Conservation (phyloP, 495 filamentous ascomycete species). For the Aspergillus funiculosus region DNA sequence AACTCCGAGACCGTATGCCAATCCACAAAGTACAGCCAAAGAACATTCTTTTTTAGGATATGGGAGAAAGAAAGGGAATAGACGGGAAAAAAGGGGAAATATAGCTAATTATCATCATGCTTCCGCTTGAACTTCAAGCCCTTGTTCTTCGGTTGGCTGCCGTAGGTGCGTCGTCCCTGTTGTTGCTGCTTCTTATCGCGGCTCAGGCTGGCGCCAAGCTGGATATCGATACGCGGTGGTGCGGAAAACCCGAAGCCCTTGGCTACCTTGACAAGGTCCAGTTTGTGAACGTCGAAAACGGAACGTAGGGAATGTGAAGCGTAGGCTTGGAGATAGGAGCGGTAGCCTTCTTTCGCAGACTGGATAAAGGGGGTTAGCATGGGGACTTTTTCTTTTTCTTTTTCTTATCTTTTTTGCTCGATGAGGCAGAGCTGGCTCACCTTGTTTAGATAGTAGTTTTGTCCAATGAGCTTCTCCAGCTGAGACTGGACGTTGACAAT, state of each 20-base stretch:
- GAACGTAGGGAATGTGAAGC: constrained; percentile 83
- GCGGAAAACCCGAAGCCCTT: constrained; percentile 87
- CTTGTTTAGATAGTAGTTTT: constrained; percentile 97
- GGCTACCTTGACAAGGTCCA: constrained; percentile 89
- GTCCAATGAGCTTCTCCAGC: constrained; percentile 81
- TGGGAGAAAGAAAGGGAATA: too few species aligned
- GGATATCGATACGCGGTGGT: constrained; percentile 88
- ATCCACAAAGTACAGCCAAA: constrained; percentile 8
- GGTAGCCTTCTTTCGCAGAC: constrained; percentile 66
- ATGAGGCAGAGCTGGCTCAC: too few species aligned
- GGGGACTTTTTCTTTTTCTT: too few species aligned
- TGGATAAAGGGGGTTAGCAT: constrained; percentile 17
- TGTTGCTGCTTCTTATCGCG: constrained; percentile 76
- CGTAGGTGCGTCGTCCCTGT: constrained; percentile 72
- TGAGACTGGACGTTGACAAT: constrained; percentile 93
- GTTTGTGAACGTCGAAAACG: constrained; percentile 88
- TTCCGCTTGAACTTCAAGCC: constrained; percentile 44
- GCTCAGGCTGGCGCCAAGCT: constrained; percentile 77
- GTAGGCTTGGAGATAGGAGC: constrained; percentile 90
- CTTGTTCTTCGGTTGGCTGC: constrained; percentile 55
- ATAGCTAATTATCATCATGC: constrained; percentile 15
- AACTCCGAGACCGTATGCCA: constrained; percentile 16
- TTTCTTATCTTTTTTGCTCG: too few species aligned
- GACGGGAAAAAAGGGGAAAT: too few species aligned
- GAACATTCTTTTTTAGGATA: not conserved